Percentiles rank a stretch among this genome's conserved stretches.
Evolutionary conservation across 2,329 filamentous ascomycete genomes (phyloP).

Genomic region (Nigrospora oryzae): DNA sequence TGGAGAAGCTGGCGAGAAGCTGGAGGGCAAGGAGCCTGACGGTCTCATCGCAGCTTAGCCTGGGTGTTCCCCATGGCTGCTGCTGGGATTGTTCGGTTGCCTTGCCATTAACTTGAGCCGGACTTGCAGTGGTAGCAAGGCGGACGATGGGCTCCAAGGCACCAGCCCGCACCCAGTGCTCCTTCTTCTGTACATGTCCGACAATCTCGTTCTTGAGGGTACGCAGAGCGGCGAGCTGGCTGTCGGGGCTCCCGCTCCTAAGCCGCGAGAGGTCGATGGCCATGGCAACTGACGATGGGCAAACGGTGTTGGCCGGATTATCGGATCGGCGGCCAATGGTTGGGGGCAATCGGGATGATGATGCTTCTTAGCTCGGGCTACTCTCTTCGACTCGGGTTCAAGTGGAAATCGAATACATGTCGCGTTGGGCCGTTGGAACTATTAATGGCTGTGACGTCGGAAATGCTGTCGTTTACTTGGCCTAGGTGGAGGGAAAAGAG

Average conservation of each 20-base stretch:
- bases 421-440: no score
- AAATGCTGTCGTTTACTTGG: no score
- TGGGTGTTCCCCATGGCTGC: not conserved
- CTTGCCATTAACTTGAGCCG: slow-evolving; percentile 28
- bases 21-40: slow-evolving; percentile 72
- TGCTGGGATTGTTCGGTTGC: slow-evolving; percentile 20
- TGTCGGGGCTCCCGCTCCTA: slow-evolving; percentile 26
- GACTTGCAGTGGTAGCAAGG: slow-evolving; percentile 1
- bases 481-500: no score
- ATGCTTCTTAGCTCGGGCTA: no score
- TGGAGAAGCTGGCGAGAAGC: slow-evolving; percentile 76
- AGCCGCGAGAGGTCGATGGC: slow-evolving; percentile 4
- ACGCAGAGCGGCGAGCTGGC: slow-evolving; percentile 55
- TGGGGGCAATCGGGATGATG: no score
- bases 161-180: slow-evolving; percentile 64
- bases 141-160: slow-evolving; percentile 49
- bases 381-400: no score
- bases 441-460: no score
- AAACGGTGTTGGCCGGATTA: no score
- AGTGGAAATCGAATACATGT: no score
- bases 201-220: slow-evolving; percentile 82
- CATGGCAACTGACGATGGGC: not conserved
- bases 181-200: slow-evolving; percentile 81
- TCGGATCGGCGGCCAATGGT: no score
- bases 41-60: slow-evolving; percentile 33